These are phyloP conservation scores for Astraeus odoratus DNA, from an alignment of 768 basidiomycete species.

Conservation along the genomic window DNA sequence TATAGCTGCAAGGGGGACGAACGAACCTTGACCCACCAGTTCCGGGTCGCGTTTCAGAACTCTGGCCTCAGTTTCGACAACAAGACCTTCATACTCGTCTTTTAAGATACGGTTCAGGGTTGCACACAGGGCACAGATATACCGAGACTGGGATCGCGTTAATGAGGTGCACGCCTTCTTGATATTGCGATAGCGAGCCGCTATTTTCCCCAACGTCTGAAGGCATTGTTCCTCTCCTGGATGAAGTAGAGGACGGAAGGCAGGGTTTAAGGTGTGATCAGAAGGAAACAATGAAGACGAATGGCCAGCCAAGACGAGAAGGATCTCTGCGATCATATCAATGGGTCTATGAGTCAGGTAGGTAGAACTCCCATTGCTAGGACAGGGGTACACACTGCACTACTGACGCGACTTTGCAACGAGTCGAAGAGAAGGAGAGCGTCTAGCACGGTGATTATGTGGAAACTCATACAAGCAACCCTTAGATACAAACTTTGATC, in stretches of 20 bases:
- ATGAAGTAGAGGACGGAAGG: conserved; percentile 68
- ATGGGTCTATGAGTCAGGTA: too few relatives aligned
- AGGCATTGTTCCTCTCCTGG: conserved; percentile 85
- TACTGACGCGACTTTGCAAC: too few relatives aligned
- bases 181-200: conserved; percentile 67
- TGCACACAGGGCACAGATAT: conserved; percentile 72
- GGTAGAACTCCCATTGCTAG: too few relatives aligned
- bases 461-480: too few relatives aligned
- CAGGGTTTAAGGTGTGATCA: conserved; percentile 52
- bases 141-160: conserved; percentile 59
- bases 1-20: conserved; percentile 80
- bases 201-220: conserved; percentile 71
- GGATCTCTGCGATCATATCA: conserved; percentile 81
- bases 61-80: conserved; percentile 76
- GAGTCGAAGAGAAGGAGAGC: too few relatives aligned
- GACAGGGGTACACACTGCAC: too few relatives aligned
- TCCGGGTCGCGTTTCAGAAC: conserved; percentile 67
- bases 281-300: conserved; percentile 73
- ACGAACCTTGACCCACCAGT: conserved; percentile 73
- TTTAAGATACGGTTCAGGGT: conserved; percentile 67
- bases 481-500: too few relatives aligned
- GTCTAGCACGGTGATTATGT: too few relatives aligned
- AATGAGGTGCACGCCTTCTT: conserved; percentile 47
- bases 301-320: conserved; percentile 84
- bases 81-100: conserved; percentile 72